Evolutionary conservation across 2,329 filamentous ascomycete species (phyloP), one percentile per base, ranked within the genome.

Genomic region (Fusarium abutilonis): DNA sequence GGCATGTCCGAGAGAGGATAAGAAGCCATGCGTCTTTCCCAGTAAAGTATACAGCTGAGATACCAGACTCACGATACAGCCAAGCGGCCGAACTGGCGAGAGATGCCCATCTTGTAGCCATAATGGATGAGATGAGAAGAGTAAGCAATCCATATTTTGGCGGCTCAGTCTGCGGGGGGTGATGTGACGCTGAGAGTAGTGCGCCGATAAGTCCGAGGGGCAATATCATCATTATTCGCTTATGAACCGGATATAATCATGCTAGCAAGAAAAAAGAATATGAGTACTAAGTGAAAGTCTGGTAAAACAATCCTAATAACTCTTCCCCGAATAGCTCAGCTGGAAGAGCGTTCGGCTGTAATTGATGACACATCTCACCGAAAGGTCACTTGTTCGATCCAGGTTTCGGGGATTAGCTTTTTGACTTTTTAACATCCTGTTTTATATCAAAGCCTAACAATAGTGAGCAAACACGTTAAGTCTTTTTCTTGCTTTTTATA

Each of bases 11-110:
- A 7, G 68, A 64, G 26, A 73, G 53, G 23, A 72, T 72, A 23
- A 73, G 57, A 4, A 73, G 63, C 70, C 72, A 73, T 6, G 72
- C 65, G 52, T 73, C 70, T 32, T 67, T 73, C 52, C 82, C 82
- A 4, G 81, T 78, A 40, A 63, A 41, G 63, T 78, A 76, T 14
- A 85, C 74, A 2, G 82, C 80, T 13, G 72, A 73, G 31, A 84
- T 70, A 21, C 82, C 82, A 35, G 82, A 83, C 69, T 82, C 80
- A 38, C 76, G 75, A 58, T 78, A 81, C 13, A 75, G 36, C 71
- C 73, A 73, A 9, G 49, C 40, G 23, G 39, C 54, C 1, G 60
- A 57, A 36, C 66, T 68, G 28, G 40, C 32, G 28, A 60, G 31
- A 36, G 64, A 69, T 1, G 40, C 45, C 19, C 46, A 34, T 21